Base-by-base conservation (phyloP, 2,329 filamentous ascomycete genomes). In the Nemania diffusa region DNA sequence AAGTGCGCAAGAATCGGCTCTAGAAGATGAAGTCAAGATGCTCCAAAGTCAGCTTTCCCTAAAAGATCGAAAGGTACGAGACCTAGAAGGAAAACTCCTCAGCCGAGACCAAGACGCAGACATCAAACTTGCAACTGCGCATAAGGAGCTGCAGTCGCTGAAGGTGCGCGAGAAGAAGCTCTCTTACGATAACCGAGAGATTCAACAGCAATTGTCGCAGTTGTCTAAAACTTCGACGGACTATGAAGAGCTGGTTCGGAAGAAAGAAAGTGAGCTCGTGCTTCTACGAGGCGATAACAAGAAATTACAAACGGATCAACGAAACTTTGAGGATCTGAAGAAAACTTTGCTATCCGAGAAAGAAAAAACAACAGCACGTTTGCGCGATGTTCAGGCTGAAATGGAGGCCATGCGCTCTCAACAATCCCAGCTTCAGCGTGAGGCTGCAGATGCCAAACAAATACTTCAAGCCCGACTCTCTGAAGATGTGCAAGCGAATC, bases 231-330 rank as follows among this genome's bases (percentile, higher is more conserved):
- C 95, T 0, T 97, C 95, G 0, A 97, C 94, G 0, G 93, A 94
- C 76, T 98, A 97, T 72, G 96, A 99, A 79, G 95, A 98, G 74
- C 87, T 98, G 50, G 91, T 99, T 26, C 88, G 94, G 26, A 91
- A 92, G 66, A 99, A 98, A 78, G 96, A 99, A 77, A 97, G 94
- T 78, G 97, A 99, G 76, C 84, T 99, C 22, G 87, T 91, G 0
- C 86, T 98, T 52, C 85, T 98, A 37, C 93, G 94, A 73, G 89
- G 90, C 11, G 96, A 99, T 77, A 88, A 94, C 70, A 92, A 91
- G 77, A 93, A 91, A 70, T 91, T 91, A 72, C 92, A 97, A 77
- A 88, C 90, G 58, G 94, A 97, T 74, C 92, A 91, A 32, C 90
- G 89, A 69, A 85, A 85, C 15, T 89, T 97, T 40, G 93, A 97